These are phyloP conservation scores for Dryas integrifolia DNA, from an alignment of 331 rosid genomes.

Conservation along the genomic window DNA sequence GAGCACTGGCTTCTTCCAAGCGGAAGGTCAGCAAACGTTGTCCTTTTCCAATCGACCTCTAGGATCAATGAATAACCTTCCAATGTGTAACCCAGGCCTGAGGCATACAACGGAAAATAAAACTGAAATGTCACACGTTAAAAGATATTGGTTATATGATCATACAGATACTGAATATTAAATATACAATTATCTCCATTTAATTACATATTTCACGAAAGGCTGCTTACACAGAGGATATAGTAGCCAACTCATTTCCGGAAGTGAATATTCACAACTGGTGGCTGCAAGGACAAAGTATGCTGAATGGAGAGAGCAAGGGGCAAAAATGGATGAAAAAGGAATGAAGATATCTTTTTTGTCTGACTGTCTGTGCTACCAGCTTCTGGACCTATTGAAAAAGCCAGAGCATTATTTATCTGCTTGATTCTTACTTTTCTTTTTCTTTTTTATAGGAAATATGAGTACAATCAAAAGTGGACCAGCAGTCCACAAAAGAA, in stretches of 20 bases:
- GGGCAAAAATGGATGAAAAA: constrained; percentile 91
- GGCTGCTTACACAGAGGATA: not conserved
- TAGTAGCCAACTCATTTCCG: constrained; percentile 47
- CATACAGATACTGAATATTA: not conserved
- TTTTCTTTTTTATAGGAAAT: too few species aligned
- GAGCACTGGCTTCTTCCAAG: too few species aligned
- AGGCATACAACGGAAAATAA: too few species aligned
- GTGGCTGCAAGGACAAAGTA: constrained; percentile 62
- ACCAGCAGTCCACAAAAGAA: too few species aligned
- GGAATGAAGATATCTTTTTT: constrained; percentile 69
- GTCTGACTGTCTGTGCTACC: constrained; percentile 78
- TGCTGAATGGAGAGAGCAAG: constrained; percentile 87
- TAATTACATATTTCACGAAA: constrained; percentile 5
- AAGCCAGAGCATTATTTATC: constrained; percentile 19
- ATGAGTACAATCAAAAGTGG: too few species aligned
- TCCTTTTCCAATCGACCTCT: too few species aligned
- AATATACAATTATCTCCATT: not conserved
- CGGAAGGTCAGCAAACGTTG: too few species aligned
- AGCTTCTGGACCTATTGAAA: constrained; percentile 78
- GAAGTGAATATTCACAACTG: constrained; percentile 87
- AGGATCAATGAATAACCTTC: too few species aligned
- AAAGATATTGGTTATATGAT: not conserved
- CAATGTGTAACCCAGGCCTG: too few species aligned
- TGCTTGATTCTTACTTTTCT: not conserved
- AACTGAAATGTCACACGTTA: too few species aligned